These are phyloP conservation scores for Teunomyces lycoperdinae DNA, from an alignment of 805 yeast genomes.

Conservation along the genomic window DNA sequence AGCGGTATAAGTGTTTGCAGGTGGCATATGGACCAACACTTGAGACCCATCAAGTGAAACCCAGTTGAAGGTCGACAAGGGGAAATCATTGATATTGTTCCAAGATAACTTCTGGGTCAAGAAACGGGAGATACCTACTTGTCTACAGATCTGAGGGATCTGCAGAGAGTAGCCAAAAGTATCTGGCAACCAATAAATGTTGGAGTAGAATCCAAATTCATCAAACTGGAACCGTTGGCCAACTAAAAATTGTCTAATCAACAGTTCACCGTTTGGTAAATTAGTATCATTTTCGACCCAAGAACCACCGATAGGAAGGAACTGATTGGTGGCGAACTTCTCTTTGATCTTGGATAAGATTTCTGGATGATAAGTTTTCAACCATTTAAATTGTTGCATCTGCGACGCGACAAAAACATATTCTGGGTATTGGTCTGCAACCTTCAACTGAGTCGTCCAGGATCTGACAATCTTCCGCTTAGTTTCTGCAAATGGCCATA, in stretches of 20 bases:
- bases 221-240: slow-evolving; percentile 85
- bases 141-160: slow-evolving; percentile 86
- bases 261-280: slow-evolving; percentile 90
- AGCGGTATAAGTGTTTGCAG: slow-evolving; percentile 93
- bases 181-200: slow-evolving; percentile 93
- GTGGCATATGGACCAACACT: slow-evolving; percentile 96
- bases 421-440: slow-evolving; percentile 88
- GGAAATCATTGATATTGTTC: slow-evolving; percentile 92
- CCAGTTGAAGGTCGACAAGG: slow-evolving; percentile 92
- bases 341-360: slow-evolving; percentile 62
- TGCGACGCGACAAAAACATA: slow-evolving; percentile 93
- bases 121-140: slow-evolving; percentile 81
- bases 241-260: slow-evolving; percentile 80
- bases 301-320: slow-evolving; percentile 91
- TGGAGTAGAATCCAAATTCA: slow-evolving; percentile 73
- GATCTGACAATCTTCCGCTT: slow-evolving; percentile 89
- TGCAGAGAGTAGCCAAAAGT: slow-evolving; percentile 96
- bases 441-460: slow-evolving; percentile 88
- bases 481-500: slow-evolving; percentile 99
- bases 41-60: slow-evolving; percentile 92
- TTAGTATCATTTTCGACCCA: slow-evolving; percentile 99
- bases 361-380: slow-evolving; percentile 81
- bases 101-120: slow-evolving; percentile 93
- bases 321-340: slow-evolving; percentile 68
- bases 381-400: slow-evolving; percentile 94